Percentiles rank a stretch among this genome's conserved stretches.
Conservation (phyloP, 2,329 filamentous ascomycete genomes). For the Monilinia polystroma region DNA sequence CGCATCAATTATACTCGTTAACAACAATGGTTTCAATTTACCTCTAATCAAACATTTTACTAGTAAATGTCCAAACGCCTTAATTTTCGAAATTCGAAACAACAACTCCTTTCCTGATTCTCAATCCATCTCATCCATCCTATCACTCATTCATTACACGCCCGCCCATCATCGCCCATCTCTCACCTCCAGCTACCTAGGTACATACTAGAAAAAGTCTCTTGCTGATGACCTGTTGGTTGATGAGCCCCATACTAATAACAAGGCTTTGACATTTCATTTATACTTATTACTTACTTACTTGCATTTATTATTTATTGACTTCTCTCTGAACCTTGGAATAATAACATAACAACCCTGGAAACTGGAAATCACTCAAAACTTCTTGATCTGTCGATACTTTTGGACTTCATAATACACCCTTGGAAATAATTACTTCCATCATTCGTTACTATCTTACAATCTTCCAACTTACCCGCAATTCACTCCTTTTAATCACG, state of each 20-base stretch:
- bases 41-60: too few relatives aligned
- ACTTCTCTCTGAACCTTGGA: constrained; percentile 9
- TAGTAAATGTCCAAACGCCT: too few relatives aligned
- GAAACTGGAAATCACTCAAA: not conserved
- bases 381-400: constrained; percentile 13
- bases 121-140: not conserved
- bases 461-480: not conserved
- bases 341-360: constrained; percentile 5
- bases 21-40: too few relatives aligned
- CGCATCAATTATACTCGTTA: too few relatives aligned
- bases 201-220: not conserved
- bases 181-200: too few relatives aligned
- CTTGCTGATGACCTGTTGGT: not conserved
- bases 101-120: too few relatives aligned
- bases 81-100: too few relatives aligned
- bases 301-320: not conserved
- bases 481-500: constrained; percentile 19
- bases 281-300: not conserved
- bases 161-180: too few relatives aligned
- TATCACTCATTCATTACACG: too few relatives aligned
- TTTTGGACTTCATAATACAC: constrained; percentile 4
- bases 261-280: constrained; percentile 1
- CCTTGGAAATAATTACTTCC: not conserved
- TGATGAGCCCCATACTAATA: constrained; percentile 9
- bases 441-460: constrained; percentile 1